Evolutionary conservation across 768 basidiomycete genomes (phyloP), one percentile per base, ranked within the genome.

Genomic region (Terana coerulea): DNA sequence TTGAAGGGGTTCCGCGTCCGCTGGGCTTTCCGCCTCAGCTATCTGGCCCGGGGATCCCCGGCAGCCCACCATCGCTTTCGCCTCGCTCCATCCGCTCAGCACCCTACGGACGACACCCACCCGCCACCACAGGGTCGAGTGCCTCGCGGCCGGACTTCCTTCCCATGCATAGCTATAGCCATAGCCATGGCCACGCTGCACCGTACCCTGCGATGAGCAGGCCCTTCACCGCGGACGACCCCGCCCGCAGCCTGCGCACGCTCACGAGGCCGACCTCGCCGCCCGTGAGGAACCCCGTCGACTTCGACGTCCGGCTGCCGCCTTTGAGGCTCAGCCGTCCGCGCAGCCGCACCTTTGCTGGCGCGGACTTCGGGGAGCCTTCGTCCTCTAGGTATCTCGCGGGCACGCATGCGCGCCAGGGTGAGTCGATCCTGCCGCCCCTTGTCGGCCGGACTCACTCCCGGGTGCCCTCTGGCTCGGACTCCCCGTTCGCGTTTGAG

Each of bases 31-130:
- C 56, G 29, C 47, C 59, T 4, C 61, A 65, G 37, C 61, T 65
- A 19, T 62, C 64, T 3, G 64, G 64, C 12, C 64, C 64, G 22
- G 64, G 64, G 10, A 60, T 65, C 44, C 64, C 64, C 37, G 64
- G 62, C 46, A 21, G 36, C 25, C 19, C 31, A 12, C 48, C 53
- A 15, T 24, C 6, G 15, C 11, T 25, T 4, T 47, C 47, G 31
- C 46, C 47, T 15, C 52, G 47, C 17, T 43, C 51, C 19, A 41
- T 41, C n/a, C 51, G 51, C 29, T 37, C 44, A 10, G 44, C 51
- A 36, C 51, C 51, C 34, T 52, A 52, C 42, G 41, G 42, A 30
- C 52, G 52, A 36, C 33, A n/a, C n/a, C 43, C 43, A 24, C 26
- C 43, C 22, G 12, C 21, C 43, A 28, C 15, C 43, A 30, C 43